phyloP scores from a whole-genome alignment of 805 yeast species.

The Wickerhamiella qilinensis region DNA sequence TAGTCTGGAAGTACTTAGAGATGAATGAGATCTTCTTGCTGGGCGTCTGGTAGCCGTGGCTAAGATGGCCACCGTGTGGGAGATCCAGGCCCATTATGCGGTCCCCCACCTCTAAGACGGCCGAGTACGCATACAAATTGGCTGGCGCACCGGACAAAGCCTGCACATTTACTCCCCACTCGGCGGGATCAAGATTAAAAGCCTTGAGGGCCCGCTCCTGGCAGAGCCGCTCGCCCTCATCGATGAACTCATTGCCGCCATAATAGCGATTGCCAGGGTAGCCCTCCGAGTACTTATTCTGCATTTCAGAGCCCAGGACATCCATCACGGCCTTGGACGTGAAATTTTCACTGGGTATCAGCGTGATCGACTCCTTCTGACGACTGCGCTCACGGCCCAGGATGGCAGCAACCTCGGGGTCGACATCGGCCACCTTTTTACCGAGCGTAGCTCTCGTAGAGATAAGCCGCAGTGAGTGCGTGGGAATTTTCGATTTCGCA shows the following conservation, averaged over 20 bases:
- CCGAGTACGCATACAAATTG: constrained; percentile 80
- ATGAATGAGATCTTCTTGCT: constrained; percentile 78
- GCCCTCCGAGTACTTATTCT: constrained; percentile 95
- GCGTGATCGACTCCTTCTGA: constrained; percentile 80
- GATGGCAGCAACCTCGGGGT: constrained; percentile 74
- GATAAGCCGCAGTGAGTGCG: constrained; percentile 3
- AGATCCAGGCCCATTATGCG: constrained; percentile 94
- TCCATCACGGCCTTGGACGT: constrained; percentile 92
- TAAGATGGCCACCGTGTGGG: constrained; percentile 96
- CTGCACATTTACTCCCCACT: constrained; percentile 98
- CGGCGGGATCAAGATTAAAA: constrained; percentile 52
- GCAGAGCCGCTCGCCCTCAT: constrained; percentile 76
- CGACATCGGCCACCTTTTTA: constrained; percentile 21
- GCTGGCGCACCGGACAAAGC: constrained; percentile 95
- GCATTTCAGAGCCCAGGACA: constrained; percentile 89
- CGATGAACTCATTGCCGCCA: constrained; percentile 95
- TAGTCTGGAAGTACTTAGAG: constrained; percentile 89
- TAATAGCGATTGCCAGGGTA: constrained; percentile 96
- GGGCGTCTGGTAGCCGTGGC: constrained; percentile 92
- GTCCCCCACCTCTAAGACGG: constrained; percentile 76
- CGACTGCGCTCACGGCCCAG: constrained; percentile 62
- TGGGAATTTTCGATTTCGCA: not conserved
- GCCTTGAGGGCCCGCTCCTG: constrained; percentile 84
- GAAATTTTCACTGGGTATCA: constrained; percentile 93
- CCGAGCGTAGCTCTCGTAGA: constrained; percentile 12